These are phyloP conservation scores for Naganishia vaughanmartiniae DNA, from an alignment of 768 basidiomycete genomes.

Conservation along the genomic window DNA sequence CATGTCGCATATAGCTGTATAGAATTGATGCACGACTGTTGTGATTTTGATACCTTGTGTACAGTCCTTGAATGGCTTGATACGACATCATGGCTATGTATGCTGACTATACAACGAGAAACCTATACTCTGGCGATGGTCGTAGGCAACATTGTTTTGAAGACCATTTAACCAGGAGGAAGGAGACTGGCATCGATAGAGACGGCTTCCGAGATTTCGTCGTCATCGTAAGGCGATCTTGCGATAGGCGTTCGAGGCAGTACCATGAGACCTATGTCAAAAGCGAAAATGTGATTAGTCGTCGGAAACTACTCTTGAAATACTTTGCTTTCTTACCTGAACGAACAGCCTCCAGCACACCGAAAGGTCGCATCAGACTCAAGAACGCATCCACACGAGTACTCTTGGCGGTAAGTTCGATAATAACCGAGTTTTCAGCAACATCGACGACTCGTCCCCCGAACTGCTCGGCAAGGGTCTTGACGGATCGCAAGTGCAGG, in stretches of 20 bases:
- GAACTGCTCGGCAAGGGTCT: constrained; percentile 79
- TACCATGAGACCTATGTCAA: constrained; percentile 77
- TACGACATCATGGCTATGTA: background rate
- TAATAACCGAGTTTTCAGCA: constrained; percentile 88
- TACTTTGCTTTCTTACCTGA: constrained; percentile 63
- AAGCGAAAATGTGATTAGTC: background rate
- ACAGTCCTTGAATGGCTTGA: background rate
- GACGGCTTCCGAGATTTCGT: constrained; percentile 59
- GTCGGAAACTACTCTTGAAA: background rate
- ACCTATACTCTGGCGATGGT: background rate
- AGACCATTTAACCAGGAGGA: constrained; percentile 72
- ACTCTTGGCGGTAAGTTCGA: constrained; percentile 92
- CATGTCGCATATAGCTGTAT: constrained; percentile 12
- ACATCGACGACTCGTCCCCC: constrained; percentile 91
- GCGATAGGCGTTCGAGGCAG: constrained; percentile 94
- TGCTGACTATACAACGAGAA: constrained; percentile 7
- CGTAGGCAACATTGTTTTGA: too few species aligned
- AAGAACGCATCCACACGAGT: constrained; percentile 88
- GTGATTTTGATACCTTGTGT: background rate
- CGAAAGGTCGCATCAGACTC: constrained; percentile 85
- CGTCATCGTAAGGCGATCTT: constrained; percentile 59
- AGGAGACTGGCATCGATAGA: constrained; percentile 85
- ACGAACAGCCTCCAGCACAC: constrained; percentile 88
- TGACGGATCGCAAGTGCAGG: constrained; percentile 82
- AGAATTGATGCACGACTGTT: background rate